These are phyloP conservation scores for Sarocladium oryzae DNA, from an alignment of 2,329 filamentous ascomycete genomes.

Conservation along the genomic window DNA sequence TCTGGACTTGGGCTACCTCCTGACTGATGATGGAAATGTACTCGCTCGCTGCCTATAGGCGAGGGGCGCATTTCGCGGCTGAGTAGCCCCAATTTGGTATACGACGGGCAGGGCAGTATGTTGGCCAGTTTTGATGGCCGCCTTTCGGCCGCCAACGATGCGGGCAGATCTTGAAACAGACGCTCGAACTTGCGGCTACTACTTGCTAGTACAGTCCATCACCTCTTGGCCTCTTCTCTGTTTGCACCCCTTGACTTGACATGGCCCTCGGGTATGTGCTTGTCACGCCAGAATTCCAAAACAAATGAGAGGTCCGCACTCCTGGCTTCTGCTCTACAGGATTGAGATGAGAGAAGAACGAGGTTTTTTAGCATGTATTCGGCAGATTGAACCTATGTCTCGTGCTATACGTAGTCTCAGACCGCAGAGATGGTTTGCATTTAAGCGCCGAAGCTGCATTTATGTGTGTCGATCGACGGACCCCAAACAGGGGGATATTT, in stretches of 20 bases:
- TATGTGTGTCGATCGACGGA: not conserved
- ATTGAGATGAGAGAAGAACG: too few species aligned
- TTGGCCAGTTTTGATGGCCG: not conserved
- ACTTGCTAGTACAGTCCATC: not conserved
- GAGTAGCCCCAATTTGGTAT: not conserved
- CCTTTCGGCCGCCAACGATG: not conserved
- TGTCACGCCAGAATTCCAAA: too few species aligned
- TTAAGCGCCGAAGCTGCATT: slow-evolving; percentile 7
- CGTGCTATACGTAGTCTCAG: too few species aligned
- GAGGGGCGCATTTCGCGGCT: not conserved
- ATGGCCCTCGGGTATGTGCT: too few species aligned
- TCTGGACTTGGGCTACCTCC: not conserved
- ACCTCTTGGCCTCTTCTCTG: too few species aligned
- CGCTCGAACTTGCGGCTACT: slow-evolving; percentile 1
- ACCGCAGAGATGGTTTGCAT: not conserved
- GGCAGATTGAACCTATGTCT: too few species aligned
- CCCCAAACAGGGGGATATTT: not conserved
- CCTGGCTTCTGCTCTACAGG: too few species aligned
- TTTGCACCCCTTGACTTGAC: too few species aligned
- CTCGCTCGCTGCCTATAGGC: too few species aligned
- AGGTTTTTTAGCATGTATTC: too few species aligned
- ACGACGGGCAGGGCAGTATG: not conserved
- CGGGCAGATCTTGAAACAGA: not conserved
- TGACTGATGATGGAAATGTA: too few species aligned
- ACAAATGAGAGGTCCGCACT: too few species aligned